phyloP scores from a whole-genome alignment of 2,329 filamentous ascomycete species.

The Trichoderma lentiforme region DNA sequence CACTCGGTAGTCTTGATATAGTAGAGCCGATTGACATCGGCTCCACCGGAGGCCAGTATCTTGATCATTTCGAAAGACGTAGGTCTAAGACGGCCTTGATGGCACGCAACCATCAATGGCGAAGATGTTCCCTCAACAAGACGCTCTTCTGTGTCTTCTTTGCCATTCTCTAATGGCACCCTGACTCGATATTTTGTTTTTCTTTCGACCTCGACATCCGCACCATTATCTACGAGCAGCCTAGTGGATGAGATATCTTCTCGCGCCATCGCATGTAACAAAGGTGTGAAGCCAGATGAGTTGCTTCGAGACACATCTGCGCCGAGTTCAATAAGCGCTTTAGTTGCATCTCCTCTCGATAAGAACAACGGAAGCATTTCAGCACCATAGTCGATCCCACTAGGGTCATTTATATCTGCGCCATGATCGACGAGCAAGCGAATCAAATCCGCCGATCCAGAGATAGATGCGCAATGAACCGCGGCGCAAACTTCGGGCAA shows the following conservation, averaged over 20 bases:
- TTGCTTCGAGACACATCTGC: not conserved
- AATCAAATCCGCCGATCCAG: not conserved
- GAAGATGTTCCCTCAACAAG: not conserved
- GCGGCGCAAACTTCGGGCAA: not conserved
- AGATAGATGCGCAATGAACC: not conserved
- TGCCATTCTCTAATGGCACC: no score
- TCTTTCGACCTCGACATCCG: not conserved
- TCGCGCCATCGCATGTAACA: not conserved
- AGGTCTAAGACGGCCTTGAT: not conserved
- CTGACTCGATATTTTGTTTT: not conserved
- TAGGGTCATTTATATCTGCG: not conserved
- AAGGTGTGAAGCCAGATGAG: not conserved
- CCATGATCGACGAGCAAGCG: not conserved
- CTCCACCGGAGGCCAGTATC: not conserved
- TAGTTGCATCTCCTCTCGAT: not conserved
- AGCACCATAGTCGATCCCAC: not conserved
- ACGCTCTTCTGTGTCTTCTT: not conserved
- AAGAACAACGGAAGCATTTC: not conserved
- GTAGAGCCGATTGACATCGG: not conserved
- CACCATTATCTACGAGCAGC: not conserved
- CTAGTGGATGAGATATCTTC: not conserved
- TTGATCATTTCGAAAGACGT: not conserved
- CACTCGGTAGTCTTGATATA: not conserved
- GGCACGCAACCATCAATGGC: not conserved
- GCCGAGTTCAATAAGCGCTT: not conserved